These are phyloP conservation scores for Suillus weaverae DNA, from an alignment of 768 basidiomycete genomes.

Conservation along the genomic window DNA sequence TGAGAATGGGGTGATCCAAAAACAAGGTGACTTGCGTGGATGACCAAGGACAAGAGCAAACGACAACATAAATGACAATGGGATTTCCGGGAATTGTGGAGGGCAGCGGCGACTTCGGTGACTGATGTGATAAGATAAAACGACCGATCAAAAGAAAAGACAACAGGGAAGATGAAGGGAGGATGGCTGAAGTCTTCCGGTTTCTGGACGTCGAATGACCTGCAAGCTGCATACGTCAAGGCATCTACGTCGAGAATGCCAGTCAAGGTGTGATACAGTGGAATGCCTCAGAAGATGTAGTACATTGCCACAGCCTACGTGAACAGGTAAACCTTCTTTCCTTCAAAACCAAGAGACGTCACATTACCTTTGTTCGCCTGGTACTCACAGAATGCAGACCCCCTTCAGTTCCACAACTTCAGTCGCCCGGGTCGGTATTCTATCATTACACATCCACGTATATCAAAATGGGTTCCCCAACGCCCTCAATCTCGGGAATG, in stretches of 20 bases:
- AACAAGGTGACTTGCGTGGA: constrained; percentile 19
- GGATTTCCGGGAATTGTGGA: constrained; percentile 12
- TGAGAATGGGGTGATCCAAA: constrained; percentile 11
- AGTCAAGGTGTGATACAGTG: constrained; percentile 20
- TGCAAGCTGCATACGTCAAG: constrained; percentile 3
- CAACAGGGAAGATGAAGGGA: background rate
- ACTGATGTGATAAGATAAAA: constrained; percentile 26
- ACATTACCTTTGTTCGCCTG: constrained; percentile 1
- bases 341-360: background rate
- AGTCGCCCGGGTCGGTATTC: constrained; percentile 13
- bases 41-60: constrained; percentile 25
- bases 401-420: background rate
- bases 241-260: constrained; percentile 10
- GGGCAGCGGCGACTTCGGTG: constrained; percentile 24
- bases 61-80: constrained; percentile 23
- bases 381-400: background rate
- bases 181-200: background rate
- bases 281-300: constrained; percentile 15
- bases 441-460: constrained; percentile 70
- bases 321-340: background rate
- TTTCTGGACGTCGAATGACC: background rate
- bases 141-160: constrained; percentile 22
- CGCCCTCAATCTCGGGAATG: constrained; percentile 95
- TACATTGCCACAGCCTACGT: background rate
- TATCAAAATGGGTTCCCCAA: constrained; percentile 92